Evolutionary conservation across 306 rosid species (phyloP).

Genomic region (Mimosa pudica): DNA sequence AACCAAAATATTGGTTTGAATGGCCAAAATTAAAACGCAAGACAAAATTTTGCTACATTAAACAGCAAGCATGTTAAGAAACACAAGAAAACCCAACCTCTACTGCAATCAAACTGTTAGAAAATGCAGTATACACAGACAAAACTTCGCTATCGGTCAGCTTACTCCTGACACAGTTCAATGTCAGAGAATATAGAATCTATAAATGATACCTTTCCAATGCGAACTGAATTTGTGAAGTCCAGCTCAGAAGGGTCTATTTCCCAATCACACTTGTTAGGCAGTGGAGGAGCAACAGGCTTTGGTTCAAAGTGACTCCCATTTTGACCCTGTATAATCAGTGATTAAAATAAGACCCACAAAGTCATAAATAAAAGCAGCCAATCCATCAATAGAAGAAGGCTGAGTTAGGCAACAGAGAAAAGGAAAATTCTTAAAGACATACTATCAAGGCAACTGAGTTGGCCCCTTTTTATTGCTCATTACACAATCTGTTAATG

Average conservation of each 20-base stretch:
- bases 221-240: slow-evolving; percentile 69
- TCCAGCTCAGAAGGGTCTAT: slow-evolving; percentile 90
- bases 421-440: background rate
- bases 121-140: background rate
- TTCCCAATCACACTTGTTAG: slow-evolving; percentile 98
- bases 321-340: slow-evolving; percentile 75
- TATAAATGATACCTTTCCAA: slow-evolving; percentile 70
- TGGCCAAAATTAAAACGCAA: slow-evolving; percentile 9
- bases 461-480: background rate
- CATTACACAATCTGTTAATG: background rate
- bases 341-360: slow-evolving; percentile 14
- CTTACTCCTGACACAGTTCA: slow-evolving; percentile 1
- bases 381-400: background rate
- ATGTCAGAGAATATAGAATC: slow-evolving; percentile 8
- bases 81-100: background rate
- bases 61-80: background rate
- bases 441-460: background rate
- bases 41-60: too few species aligned
- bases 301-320: slow-evolving; percentile 83
- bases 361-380: background rate
- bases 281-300: slow-evolving; percentile 80
- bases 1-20: background rate
- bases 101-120: slow-evolving; percentile 21
- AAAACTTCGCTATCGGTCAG: slow-evolving; percentile 1
- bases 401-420: slow-evolving; percentile 14